Base-by-base conservation (phyloP, 805 yeast species). In the Myxozyma lipomycoides region DNA sequence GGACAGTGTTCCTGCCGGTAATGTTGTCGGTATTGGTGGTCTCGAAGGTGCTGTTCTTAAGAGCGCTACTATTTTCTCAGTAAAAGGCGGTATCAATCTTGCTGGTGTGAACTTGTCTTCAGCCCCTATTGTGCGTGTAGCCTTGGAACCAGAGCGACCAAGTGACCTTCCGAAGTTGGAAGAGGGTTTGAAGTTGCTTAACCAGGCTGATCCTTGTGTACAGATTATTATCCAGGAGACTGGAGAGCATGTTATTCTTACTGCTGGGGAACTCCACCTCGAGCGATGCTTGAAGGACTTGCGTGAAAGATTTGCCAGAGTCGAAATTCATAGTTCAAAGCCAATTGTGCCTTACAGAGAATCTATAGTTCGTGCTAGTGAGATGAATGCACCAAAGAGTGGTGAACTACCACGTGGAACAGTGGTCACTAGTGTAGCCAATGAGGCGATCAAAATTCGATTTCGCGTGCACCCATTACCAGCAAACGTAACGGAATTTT, bases 291-390 rank as follows among this genome's bases (percentile, higher is more conserved):
- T 93, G 59, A 89, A 88, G 63, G 99, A 93, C 69, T 71, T 93
- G 62, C 81, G 78, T 48, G 96, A 87, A 62, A 74, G 98, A 60
- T 93, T 89, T 75, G 97, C 98, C 0, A 89, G 90, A 10, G 79
- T 89, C 60, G 96, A 88, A 45, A 82, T 93, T 9, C 79, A 84
- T 2, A 79, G 83, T 28, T 91, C 96, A 24, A 86, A 87, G 62
- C 98, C 98, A 0, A 91, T 86, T 21, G 95, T 93, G 58, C 98
- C 98, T 9, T 93, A 84, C 65, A 73, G 95, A 55, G 99, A 93
- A 66, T 86, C 97, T 0, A 80, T 87, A 43, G 68, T 78, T 15
- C 68, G 69, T 2, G 70, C 72, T 3, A 67, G 77, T 9, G 82
- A 78, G 12, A 70, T 81, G 74, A 77, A 75, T 40, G 73, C 80